Percentiles rank a stretch among this genome's conserved stretches.
These are phyloP conservation scores for Crithidia acanthocephali DNA, from an alignment of 208 protist genomes.

Conservation along the genomic window DNA sequence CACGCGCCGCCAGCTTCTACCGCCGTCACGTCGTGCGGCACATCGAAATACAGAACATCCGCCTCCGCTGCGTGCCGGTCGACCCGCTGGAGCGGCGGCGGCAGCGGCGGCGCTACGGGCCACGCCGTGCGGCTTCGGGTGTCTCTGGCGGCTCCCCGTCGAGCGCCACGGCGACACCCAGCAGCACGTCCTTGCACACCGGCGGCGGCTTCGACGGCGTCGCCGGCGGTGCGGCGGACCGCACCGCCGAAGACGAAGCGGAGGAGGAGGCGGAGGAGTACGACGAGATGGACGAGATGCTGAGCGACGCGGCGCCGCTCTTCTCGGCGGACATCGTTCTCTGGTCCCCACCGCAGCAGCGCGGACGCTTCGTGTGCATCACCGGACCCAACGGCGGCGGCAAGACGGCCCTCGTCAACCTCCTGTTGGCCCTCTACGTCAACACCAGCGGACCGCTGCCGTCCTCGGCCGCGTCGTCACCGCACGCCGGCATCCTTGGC, in stretches of 20 bases:
- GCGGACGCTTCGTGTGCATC: slow-evolving; percentile 64
- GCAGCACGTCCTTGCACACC: slow-evolving; percentile 9
- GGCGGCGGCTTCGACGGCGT: neutral
- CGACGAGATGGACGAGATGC: neutral
- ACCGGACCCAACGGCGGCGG: slow-evolving; percentile 58
- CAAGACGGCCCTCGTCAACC: slow-evolving; percentile 62
- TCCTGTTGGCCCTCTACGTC: slow-evolving; percentile 62
- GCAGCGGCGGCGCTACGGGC: neutral
- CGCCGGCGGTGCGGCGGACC: neutral
- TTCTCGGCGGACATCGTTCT: slow-evolving; percentile 28
- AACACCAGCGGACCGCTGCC: slow-evolving; percentile 6
- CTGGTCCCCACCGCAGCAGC: slow-evolving; percentile 27
- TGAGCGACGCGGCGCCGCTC: slow-evolving; percentile 1
- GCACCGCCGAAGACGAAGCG: neutral
- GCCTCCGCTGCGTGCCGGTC: slow-evolving; percentile 25
- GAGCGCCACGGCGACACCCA: slow-evolving; percentile 1
- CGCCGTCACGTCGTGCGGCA: slow-evolving; percentile 25
- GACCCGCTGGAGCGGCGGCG: slow-evolving; percentile 6
- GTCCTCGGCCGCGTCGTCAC: neutral
- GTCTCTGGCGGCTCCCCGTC: neutral
- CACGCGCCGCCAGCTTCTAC: slow-evolving; percentile 25
- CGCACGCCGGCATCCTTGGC: slow-evolving; percentile 15
- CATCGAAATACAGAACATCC: slow-evolving; percentile 33
- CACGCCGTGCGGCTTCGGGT: neutral
- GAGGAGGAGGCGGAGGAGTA: slow-evolving; percentile 15